A percentile compares a stretch with the other conserved stretches of the same genome.
phyloP scores from a whole-genome alignment of 495 filamentous ascomycete species.

The Terfezia boudieri region DNA sequence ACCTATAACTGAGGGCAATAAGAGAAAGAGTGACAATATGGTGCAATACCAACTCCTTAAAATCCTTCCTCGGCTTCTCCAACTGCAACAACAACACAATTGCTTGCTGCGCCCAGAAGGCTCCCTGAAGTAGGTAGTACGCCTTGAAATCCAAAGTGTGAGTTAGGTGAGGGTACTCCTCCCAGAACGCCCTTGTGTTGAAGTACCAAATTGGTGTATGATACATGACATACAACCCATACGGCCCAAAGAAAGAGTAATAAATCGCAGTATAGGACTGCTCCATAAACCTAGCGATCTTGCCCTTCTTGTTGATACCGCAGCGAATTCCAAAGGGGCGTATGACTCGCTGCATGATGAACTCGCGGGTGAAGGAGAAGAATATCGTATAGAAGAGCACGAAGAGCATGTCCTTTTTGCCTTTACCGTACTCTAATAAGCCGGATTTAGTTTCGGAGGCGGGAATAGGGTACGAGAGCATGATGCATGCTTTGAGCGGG shows the following conservation, averaged over 20 bases:
- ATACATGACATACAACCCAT: conserved; percentile 81
- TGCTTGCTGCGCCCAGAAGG: conserved; percentile 90
- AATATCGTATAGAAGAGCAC: conserved; percentile 78
- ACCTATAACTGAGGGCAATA: conserved; percentile 77
- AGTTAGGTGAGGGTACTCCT: conserved; percentile 66
- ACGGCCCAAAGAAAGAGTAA: conserved; percentile 65
- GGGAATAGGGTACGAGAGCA: conserved; percentile 72
- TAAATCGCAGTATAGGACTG: conserved; percentile 96
- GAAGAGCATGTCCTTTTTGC: conserved; percentile 60
- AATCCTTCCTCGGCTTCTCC: conserved; percentile 93
- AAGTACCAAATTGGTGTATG: conserved; percentile 93
- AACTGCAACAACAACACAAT: conserved; percentile 73
- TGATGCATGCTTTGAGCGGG: conserved; percentile 66
- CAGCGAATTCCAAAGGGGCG: conserved; percentile 49
- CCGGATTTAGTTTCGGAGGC: conserved; percentile 15
- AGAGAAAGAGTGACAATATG: conserved; percentile 82
- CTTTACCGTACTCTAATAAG: conserved; percentile 69
- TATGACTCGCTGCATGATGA: conserved; percentile 83
- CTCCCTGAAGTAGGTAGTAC: conserved; percentile 87
- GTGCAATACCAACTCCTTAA: conserved; percentile 81
- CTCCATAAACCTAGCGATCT: conserved; percentile 89
- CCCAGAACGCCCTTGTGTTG: conserved; percentile 77
- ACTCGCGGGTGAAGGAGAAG: conserved; percentile 82
- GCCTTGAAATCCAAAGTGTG: conserved; percentile 83
- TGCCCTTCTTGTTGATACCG: conserved; percentile 50